Percentiles rank a stretch among this genome's conserved stretches.
phyloP scores from a whole-genome alignment of 23 red algal genomes.

The Chondrus crispus region DNA sequence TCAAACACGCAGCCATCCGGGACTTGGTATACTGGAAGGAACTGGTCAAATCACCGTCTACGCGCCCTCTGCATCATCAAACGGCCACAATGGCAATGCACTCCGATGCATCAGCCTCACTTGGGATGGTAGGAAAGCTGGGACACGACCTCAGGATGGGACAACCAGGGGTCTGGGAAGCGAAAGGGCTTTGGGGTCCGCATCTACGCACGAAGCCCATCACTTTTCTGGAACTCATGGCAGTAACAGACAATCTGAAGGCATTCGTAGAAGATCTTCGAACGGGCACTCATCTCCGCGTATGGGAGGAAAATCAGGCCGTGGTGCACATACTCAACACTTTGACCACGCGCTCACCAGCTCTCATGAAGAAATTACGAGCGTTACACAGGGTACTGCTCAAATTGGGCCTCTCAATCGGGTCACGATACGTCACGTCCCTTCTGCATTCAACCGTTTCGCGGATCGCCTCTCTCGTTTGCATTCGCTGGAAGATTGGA shows the following conservation, averaged over 20 bases:
- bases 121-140: neutral
- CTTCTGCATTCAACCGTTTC: constrained; percentile 12
- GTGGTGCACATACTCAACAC: neutral
- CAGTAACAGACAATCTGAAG: neutral
- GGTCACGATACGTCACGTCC: neutral
- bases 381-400: neutral
- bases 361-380: neutral
- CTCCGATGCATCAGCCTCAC: neutral
- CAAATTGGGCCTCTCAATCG: constrained; percentile 4
- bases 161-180: neutral
- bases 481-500: neutral
- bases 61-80: too few species aligned
- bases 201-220: constrained; percentile 5
- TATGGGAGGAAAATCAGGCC: constrained; percentile 30
- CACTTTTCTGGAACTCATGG: constrained; percentile 7
- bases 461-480: constrained; percentile 11
- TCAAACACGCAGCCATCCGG: neutral
- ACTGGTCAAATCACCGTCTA: neutral
- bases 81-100: too few species aligned
- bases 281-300: neutral
- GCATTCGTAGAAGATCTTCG: neutral
- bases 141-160: neutral
- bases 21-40: neutral
- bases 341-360: neutral
- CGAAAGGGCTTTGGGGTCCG: neutral